Conservation (phyloP, 495 filamentous ascomycete genomes). For the Penicillium fimorum region DNA sequence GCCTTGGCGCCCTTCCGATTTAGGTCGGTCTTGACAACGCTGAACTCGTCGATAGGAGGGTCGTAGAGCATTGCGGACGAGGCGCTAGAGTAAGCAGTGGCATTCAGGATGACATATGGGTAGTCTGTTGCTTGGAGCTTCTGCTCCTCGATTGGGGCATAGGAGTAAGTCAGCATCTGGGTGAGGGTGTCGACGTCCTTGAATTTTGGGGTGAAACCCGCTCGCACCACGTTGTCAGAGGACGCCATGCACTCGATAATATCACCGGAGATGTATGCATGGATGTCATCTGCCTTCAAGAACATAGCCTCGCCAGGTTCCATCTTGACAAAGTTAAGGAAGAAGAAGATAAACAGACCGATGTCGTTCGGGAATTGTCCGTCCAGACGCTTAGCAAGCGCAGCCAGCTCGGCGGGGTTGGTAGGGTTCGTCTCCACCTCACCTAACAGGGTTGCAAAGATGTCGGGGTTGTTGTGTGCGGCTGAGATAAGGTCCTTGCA, state of each 20-base stretch:
- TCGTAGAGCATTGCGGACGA: slow-evolving; percentile 77
- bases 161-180: slow-evolving; percentile 88
- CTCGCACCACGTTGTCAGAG: slow-evolving; percentile 95
- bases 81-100: slow-evolving; percentile 69
- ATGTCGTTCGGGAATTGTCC: slow-evolving; percentile 74
- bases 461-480: slow-evolving; percentile 55
- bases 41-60: slow-evolving; percentile 95
- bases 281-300: slow-evolving; percentile 91
- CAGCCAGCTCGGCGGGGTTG: slow-evolving; percentile 60
- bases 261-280: slow-evolving; percentile 93
- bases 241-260: slow-evolving; percentile 99
- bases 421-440: slow-evolving; percentile 38
- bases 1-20: slow-evolving; percentile 70
- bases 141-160: slow-evolving; percentile 89
- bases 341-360: slow-evolving; percentile 75
- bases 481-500: slow-evolving; percentile 65
- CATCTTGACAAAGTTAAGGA: slow-evolving; percentile 79
- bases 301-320: slow-evolving; percentile 92
- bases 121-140: slow-evolving; percentile 86
- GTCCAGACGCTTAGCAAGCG: slow-evolving; percentile 73
- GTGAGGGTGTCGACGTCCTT: slow-evolving; percentile 93
- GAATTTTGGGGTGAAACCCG: slow-evolving; percentile 97
- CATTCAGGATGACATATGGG: slow-evolving; percentile 76
- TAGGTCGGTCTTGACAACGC: slow-evolving; percentile 78
- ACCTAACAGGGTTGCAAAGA: slow-evolving; percentile 39